These are phyloP conservation scores for Coemansia sp. DNA, from an alignment of 192 early-diverging fungal genomes.

Conservation along the genomic window DNA sequence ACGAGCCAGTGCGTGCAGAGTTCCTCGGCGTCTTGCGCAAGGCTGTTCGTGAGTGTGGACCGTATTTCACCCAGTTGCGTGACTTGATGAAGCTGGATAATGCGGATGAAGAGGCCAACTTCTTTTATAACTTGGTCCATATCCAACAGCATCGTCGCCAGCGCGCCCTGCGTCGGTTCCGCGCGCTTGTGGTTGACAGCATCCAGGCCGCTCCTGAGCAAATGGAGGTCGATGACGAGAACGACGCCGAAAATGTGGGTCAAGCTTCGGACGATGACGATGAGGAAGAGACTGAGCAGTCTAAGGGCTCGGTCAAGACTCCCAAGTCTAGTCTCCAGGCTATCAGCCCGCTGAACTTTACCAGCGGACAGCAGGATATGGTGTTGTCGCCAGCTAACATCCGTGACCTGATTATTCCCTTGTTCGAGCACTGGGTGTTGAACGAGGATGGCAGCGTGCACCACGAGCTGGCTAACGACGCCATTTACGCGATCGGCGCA, in stretches of 20 bases:
- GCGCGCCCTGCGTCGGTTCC: slow-evolving; percentile 76
- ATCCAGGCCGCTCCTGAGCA: slow-evolving; percentile 4
- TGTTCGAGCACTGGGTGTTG: slow-evolving; percentile 86
- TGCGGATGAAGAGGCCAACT: slow-evolving; percentile 70
- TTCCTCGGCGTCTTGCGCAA: slow-evolving; percentile 33
- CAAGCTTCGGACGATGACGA: slow-evolving; percentile 3
- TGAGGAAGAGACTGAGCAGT: not conserved
- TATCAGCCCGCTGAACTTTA: slow-evolving; percentile 27
- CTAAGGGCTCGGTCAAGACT: not conserved
- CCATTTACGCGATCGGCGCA: slow-evolving; percentile 71
- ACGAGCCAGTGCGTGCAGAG: slow-evolving; percentile 38
- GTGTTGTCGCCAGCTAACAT: slow-evolving; percentile 41
- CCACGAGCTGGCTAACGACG: slow-evolving; percentile 80
- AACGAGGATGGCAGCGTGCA: slow-evolving; percentile 66
- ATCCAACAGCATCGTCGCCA: slow-evolving; percentile 93
- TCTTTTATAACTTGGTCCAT: slow-evolving; percentile 95
- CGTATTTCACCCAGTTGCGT: slow-evolving; percentile 37
- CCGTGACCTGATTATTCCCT: slow-evolving; percentile 66
- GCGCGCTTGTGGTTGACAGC: slow-evolving; percentile 30
- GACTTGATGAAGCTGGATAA: slow-evolving; percentile 44
- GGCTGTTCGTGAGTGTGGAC: slow-evolving; percentile 36
- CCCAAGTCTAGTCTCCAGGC: not conserved
- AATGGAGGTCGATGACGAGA: slow-evolving; percentile 41
- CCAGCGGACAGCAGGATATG: slow-evolving; percentile 16
- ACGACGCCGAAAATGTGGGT: not conserved